phyloP scores from a whole-genome alignment of 176 grass and related monocot genomes.

The Aegilops speltoides region DNA sequence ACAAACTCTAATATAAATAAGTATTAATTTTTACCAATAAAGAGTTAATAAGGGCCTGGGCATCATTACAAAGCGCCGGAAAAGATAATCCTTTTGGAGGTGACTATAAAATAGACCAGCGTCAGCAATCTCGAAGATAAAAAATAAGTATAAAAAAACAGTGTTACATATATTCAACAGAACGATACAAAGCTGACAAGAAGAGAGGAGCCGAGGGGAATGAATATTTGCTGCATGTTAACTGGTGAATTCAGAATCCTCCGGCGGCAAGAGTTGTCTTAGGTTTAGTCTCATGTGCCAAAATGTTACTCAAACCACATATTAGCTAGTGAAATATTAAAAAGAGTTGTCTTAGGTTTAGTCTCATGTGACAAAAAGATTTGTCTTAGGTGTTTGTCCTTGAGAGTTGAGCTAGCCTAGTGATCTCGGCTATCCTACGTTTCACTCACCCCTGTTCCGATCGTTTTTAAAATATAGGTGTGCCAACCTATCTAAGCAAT shows the following conservation, averaged over 20 bases:
- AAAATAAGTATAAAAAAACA: neutral
- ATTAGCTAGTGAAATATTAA: too few species aligned
- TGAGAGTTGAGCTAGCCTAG: neutral
- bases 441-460: neutral
- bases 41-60: neutral
- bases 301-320: conserved; percentile 1
- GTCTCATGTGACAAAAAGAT: too few species aligned
- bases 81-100: neutral
- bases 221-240: neutral
- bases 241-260: neutral
- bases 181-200: neutral
- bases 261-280: neutral
- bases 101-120: conserved; percentile 21
- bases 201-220: neutral
- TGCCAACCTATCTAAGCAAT: neutral
- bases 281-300: neutral
- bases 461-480: neutral
- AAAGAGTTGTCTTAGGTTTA: too few species aligned
- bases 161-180: conserved; percentile 23
- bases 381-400: neutral
- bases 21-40: neutral
- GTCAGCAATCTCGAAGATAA: neutral
- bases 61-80: neutral
- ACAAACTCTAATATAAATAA: neutral
- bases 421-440: neutral